These are phyloP conservation scores for Drechmeria coniospora DNA, from an alignment of 2,329 filamentous ascomycete species.

Conservation along the genomic window DNA sequence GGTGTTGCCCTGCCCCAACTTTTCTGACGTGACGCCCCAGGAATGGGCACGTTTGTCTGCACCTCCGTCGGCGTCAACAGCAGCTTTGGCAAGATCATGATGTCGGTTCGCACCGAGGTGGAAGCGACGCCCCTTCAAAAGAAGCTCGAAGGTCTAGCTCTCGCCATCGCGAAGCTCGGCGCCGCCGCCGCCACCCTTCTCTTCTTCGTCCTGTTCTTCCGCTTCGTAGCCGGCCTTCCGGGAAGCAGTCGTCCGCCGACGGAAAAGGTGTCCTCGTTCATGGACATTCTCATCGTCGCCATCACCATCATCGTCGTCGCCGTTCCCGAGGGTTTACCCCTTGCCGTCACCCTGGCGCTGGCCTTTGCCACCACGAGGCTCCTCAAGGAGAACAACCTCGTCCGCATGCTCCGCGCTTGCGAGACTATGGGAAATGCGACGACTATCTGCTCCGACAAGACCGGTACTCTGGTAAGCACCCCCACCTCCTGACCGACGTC, in stretches of 20 bases:
- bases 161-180: conserved; percentile 25
- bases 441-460: conserved; percentile 58
- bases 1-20: too few relatives aligned
- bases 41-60: conserved; percentile 36
- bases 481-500: too few relatives aligned
- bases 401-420: conserved; percentile 51
- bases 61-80: conserved; percentile 41
- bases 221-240: conserved; percentile 51
- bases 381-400: conserved; percentile 55
- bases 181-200: conserved; percentile 56
- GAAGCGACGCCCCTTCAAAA: conserved; percentile 39
- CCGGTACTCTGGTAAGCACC: conserved; percentile 15
- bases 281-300: conserved; percentile 49
- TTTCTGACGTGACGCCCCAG: conserved; percentile 7
- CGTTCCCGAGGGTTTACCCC: conserved; percentile 49
- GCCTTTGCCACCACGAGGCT: conserved; percentile 56
- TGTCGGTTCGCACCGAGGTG: conserved; percentile 34
- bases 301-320: conserved; percentile 53
- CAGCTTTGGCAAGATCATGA: conserved; percentile 38
- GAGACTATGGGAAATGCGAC: conserved; percentile 61
- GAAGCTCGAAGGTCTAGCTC: conserved; percentile 27
- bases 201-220: conserved; percentile 65
- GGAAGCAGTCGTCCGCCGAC: conserved; percentile 30
- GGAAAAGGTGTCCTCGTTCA: conserved; percentile 41
- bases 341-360: conserved; percentile 52